Conservation (phyloP, 1,139 yeast genomes). For the Yamadazyma triangularis region DNA sequence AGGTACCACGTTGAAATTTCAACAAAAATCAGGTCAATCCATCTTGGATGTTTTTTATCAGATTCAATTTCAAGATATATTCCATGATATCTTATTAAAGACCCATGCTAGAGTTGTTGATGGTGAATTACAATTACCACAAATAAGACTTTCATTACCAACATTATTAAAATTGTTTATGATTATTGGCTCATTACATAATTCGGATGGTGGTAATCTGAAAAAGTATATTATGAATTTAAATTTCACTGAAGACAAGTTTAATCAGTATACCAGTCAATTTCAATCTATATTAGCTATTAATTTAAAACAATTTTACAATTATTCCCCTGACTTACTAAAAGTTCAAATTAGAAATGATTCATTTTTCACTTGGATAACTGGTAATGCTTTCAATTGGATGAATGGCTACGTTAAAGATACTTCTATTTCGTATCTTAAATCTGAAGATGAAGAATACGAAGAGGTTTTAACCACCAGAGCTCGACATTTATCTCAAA, state of each 20-base stretch:
- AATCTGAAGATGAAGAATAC: constrained; percentile 4
- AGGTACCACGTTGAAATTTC: too few relatives aligned
- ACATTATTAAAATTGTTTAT: constrained; percentile 22
- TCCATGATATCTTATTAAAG: constrained; percentile 19
- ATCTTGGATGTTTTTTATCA: constrained; percentile 9
- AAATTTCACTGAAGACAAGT: constrained; percentile 5
- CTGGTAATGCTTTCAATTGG: constrained; percentile 20
- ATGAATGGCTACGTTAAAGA: constrained; percentile 10
- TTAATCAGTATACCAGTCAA: constrained; percentile 5
- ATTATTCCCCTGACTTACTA: constrained; percentile 28
- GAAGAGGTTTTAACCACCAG: constrained; percentile 4
- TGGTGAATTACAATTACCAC: constrained; percentile 13
- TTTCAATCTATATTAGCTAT: constrained; percentile 7
- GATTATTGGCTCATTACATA: constrained; percentile 22
- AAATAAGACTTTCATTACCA: constrained; percentile 25
- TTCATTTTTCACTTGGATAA: constrained; percentile 40
- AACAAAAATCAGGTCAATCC: neutral
- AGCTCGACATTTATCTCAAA: constrained; percentile 1
- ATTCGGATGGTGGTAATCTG: neutral
- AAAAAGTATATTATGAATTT: constrained; percentile 14
- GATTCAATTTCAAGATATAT: constrained; percentile 19
- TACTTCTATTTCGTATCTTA: constrained; percentile 3
- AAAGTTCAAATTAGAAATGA: constrained; percentile 22
- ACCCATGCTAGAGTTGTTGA: constrained; percentile 17
- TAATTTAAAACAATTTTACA: constrained; percentile 25